Percentiles rank a stretch among this genome's conserved stretches.
Evolutionary conservation across 2,329 filamentous ascomycete species (phyloP).

Genomic region (Cercospora zeae-maydis): DNA sequence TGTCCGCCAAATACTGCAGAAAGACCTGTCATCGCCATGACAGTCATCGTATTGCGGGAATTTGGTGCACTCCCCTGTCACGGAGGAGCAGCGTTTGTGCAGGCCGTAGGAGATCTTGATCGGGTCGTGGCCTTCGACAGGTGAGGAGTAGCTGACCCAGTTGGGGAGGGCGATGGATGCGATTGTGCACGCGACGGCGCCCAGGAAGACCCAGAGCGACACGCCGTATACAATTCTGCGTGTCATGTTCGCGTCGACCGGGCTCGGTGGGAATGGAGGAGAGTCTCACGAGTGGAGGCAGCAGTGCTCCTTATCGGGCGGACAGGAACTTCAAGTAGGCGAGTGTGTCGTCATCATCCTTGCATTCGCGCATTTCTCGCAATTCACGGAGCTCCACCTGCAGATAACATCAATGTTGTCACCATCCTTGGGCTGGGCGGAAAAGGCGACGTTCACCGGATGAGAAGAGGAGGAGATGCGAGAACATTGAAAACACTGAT

Average conservation of each 20-base stretch:
- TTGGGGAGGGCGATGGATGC: slow-evolving; percentile 64
- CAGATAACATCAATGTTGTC: background rate
- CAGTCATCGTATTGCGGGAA: slow-evolving; percentile 70
- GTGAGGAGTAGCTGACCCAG: slow-evolving; percentile 59
- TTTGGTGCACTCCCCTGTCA: slow-evolving; percentile 58
- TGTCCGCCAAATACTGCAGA: slow-evolving; percentile 89
- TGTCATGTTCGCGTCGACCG: slow-evolving; percentile 40
- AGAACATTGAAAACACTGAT: too few species aligned
- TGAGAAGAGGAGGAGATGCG: too few species aligned
- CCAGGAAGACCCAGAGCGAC: slow-evolving; percentile 47
- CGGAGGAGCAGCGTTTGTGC: slow-evolving; percentile 72
- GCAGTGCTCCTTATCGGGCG: background rate
- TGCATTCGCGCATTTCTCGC: background rate
- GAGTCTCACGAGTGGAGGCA: background rate
- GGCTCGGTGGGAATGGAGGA: background rate
- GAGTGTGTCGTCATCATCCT: background rate
- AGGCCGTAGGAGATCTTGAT: slow-evolving; percentile 70
- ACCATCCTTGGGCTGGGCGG: background rate
- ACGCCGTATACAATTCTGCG: slow-evolving; percentile 49
- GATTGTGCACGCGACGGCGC: slow-evolving; percentile 67
- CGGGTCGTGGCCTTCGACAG: slow-evolving; percentile 40
- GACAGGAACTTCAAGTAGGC: background rate
- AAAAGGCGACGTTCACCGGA: too few species aligned
- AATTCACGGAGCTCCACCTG: background rate
- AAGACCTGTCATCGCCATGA: slow-evolving; percentile 62